Evolutionary conservation across 257 asterid genomes (phyloP), one percentile per base, ranked within the genome.

Genomic region (Fraxinus quadrangulata): DNA sequence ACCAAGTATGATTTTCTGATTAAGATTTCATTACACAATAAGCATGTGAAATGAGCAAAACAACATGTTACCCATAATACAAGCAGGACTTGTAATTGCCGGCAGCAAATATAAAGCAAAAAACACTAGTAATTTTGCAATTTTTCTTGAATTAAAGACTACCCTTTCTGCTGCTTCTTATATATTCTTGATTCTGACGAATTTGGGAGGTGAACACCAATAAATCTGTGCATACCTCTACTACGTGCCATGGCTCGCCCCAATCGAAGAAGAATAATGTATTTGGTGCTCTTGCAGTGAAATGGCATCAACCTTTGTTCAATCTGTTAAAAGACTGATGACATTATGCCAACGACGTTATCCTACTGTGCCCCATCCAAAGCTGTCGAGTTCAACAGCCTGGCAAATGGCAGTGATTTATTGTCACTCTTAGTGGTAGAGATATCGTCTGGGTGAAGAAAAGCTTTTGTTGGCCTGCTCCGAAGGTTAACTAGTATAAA

Each of bases 331-430:
- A 75, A 85, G 98, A 78, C 75, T 96, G 87, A 93, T 96, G 98
- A 96, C 99, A 37, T 96, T 93, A 65, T 94, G 97, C 66, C 99
- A 93, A 74, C 79, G 98, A 1, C 92, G 98, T 0, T 28, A 96
- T 78, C 98, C 97, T 3, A 83, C 98, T 0, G 81, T 30, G 33
- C 90, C 90, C 99, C 98, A 13, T 96, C 97, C 45, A 96, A 92
- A 84, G 98, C 31, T 2, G 99, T 93, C 1, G 99, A 96, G 88
- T 90, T 96, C 86, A 96, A 96, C 82, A 93, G 98, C 81, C 85
- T 93, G 87, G 99, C 99, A 63, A 96, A 96, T 75, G 99, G 99
- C 31, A 90, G 99, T 26, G 97, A 96, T 82, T 80, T 96, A 83
- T 93, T 92, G 88, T 93, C 98, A 1, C 88, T 93, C 42, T 84